Evolutionary conservation across 2,329 filamentous ascomycete genomes (phyloP), one percentile per base, ranked within the genome.

Genomic region (Claviceps pazoutovae): DNA sequence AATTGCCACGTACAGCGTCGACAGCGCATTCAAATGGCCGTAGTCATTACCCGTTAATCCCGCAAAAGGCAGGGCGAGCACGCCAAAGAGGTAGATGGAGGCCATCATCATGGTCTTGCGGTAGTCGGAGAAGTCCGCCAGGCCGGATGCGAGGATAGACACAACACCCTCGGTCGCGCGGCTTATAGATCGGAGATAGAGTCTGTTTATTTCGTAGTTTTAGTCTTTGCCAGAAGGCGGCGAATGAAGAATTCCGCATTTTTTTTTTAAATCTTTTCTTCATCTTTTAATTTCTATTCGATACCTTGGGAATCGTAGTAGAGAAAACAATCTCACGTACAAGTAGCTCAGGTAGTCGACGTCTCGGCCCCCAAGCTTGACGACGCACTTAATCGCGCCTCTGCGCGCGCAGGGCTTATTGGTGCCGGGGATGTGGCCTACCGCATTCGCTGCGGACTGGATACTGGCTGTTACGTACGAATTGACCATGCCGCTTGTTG

Each of bases 101-200:
- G 50, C 44, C 56, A 57, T 56, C 56, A 57, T 57, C 56, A 57
- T 57, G 13, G 49, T 51, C 50, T 57, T 57, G 41, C 56, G 56
- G 45, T 57, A 56, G 48, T 56, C 50, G 9, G 56, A 57, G 52
- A 56, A 57, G 41, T 57, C 56, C 9, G 56, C 56, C 6, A 51
- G 45, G 38, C 56, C 56, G 8, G 56, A 51, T 9, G 55, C 44
- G 11, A 57, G 17, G 23, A 56, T 57, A 6, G 55, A 56, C 9
- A 56, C 55, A n/a, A 57, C 43, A 14, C 56, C 56, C 39, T 57
- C 55, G 46, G 48, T 47, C 11, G 56, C 56, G 21, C 56, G 50
- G 26, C 53, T 55, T 46, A 57, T 56, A 43, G 56, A 48, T 37
- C 55, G 46, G 34, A 57, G 49, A 39, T 57, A 57, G 4, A 57